Evolutionary conservation across 441 rosid species (phyloP), one percentile per base, ranked within the genome.

Genomic region (Biscutella auriculata): DNA sequence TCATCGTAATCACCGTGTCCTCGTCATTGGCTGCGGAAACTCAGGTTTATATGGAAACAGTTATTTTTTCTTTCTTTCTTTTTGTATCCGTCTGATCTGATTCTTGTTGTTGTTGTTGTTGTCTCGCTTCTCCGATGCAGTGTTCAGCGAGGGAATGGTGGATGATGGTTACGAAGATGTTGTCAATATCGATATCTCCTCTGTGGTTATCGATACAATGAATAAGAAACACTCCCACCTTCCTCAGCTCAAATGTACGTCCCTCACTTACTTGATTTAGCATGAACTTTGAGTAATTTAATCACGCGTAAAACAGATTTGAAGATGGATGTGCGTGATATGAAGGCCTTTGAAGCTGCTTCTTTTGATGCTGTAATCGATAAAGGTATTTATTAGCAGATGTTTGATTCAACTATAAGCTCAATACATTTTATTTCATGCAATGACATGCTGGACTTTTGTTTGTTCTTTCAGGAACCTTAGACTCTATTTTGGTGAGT

Each of bases 401-500:
- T 29, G 34, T 54, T 41, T 35, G 15, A 54, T 48, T 29, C 6
- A 11, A 34, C 13, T 29, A 17, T 36, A 19, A 11, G 28, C 34
- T 6, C 21, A 32, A n/a, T 16, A 42, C 63, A n/a, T 21, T 41
- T 27, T 63, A 30, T 45, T 54, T 36, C 44, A 19, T 27, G 36
- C 9, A 30, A 3, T 49, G 16, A 54, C 14, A 9, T 56, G 46
- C 63, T 49, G 58, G 74, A 60, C 15, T 21, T n/a, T 66, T 16
- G 63, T 68, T 48, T 40, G 8, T 47, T 8, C 50, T 50, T 63
- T 36, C 83, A 88, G 97, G 97, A 69, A 88, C 95, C 30, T 79
- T 88, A 5, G 97, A 88, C 73, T 88, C 97, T 34, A 72, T 88
- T 62, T 66, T 85, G 85, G 95, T 88, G 72, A 82, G 95, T 65